phyloP scores from a whole-genome alignment of 1,284 basidiomycete genomes.

The Pulveroboletus sp. region DNA sequence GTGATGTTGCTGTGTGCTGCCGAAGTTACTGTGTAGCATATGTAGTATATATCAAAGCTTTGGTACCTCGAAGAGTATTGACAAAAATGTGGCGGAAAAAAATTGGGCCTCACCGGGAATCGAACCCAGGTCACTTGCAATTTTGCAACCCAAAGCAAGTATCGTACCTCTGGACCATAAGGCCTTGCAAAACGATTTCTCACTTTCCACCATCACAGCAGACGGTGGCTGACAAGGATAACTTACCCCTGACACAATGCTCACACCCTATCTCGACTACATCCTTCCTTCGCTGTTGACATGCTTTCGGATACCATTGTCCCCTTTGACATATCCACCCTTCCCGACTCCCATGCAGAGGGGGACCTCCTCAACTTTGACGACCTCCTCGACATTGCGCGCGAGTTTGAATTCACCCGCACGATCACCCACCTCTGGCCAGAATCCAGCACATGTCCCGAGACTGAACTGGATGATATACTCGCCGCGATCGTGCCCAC shows the following conservation, averaged over 20 bases:
- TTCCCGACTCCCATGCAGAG: background rate
- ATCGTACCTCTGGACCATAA: conserved; percentile 54
- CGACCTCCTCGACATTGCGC: conserved; percentile 33
- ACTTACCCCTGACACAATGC: background rate
- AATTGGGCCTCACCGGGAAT: conserved; percentile 45
- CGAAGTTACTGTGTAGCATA: no score
- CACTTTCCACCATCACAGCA: background rate
- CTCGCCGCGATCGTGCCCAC: conserved; percentile 15
- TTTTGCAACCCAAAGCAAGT: conserved; percentile 48
- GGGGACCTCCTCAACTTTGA: conserved; percentile 25
- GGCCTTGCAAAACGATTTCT: conserved; percentile 20
- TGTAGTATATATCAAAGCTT: no score
- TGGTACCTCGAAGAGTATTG: no score
- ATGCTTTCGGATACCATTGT: conserved; percentile 25
- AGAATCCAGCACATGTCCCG: conserved; percentile 11
- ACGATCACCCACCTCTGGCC: conserved; percentile 27
- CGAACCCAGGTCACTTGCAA: conserved; percentile 55
- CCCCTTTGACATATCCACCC: conserved; percentile 1
- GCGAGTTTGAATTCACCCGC: conserved; percentile 32
- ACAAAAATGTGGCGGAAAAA: conserved; percentile 18
- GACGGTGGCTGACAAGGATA: conserved; percentile 24
- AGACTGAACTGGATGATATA: conserved; percentile 25
- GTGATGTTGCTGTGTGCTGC: no score
- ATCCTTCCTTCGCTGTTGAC: conserved; percentile 15
- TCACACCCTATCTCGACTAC: background rate